Base-by-base conservation (phyloP, 2,329 filamentous ascomycete genomes). In the Clarireedia homoeocarpa region DNA sequence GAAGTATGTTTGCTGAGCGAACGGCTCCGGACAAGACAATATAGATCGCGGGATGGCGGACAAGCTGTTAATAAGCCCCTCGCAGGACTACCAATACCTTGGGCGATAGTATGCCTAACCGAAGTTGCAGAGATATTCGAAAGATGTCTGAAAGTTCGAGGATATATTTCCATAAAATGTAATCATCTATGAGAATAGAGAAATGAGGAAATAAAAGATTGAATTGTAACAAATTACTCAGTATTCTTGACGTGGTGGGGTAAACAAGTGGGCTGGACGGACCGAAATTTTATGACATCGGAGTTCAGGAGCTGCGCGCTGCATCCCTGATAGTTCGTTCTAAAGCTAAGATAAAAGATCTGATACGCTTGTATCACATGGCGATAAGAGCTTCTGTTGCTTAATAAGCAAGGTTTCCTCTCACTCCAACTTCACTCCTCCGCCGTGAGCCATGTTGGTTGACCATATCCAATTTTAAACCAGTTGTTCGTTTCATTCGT, bases 381-480 rank as follows among this genome's bases (percentile, higher is more conserved):
- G 15, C 2, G 52, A 54, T 54, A 54, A 49, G 45, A 34, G 45
- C 45, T 27, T 3, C 9, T n/a, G 24, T 15, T 45, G 12, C 48
- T 54, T 48, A 24, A 54, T 54, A 54, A 54, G 52, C 52, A 49
- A 54, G 52, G 52, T 45, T 54, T 42, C 51, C 30, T 34, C 30
- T 12, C 17, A 26, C 17, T 6, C 38, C 27, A 34, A 26, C 17
- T 6, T 48, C 27, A 34, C 30, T 12, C 30, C 20, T 6, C 12
- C 15, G 6, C 15, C 6, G 20, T 10, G 15, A 17, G 30, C 34
- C 15, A 20, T 39, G 39, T 38, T 48, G 44, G 38, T 30, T 27
- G 14, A 39, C 23, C 12, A 30, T 40, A 50, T 34, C 10, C 38
- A n/a, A 26, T 24, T 27, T 7, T 4, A 9, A 20, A 20, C 6